These are phyloP conservation scores for Mycocentrospora acerina DNA, from an alignment of 2,329 filamentous ascomycete species.

Conservation along the genomic window DNA sequence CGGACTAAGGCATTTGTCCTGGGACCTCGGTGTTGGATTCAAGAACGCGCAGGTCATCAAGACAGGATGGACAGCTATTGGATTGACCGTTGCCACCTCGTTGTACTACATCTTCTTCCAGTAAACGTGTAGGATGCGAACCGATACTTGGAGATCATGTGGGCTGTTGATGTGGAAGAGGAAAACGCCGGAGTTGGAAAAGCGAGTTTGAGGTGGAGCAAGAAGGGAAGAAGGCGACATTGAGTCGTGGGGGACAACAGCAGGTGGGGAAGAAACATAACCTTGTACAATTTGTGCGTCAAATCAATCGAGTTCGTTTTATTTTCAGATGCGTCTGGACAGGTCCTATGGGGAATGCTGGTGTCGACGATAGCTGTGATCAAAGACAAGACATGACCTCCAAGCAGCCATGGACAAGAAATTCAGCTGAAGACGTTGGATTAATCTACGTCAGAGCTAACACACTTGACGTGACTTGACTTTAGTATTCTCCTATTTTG, in stretches of 20 bases:
- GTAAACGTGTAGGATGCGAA: too few relatives aligned
- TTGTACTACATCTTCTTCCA: constrained; percentile 35
- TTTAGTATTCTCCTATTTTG: background rate
- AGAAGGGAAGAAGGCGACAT: too few relatives aligned
- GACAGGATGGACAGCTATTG: constrained; percentile 66
- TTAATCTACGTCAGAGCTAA: background rate
- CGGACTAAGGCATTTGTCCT: constrained; percentile 70
- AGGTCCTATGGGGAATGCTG: background rate
- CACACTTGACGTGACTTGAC: background rate
- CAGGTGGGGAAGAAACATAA: background rate
- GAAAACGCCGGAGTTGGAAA: too few relatives aligned
- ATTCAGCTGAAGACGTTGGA: too few relatives aligned
- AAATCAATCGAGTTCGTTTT: constrained; percentile 5
- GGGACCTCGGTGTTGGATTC: constrained; percentile 66
- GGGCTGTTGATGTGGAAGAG: too few relatives aligned
- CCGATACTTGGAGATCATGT: too few relatives aligned
- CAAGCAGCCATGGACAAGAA: too few relatives aligned
- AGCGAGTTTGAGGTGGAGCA: too few relatives aligned
- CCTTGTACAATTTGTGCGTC: constrained; percentile 12
- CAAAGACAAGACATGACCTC: background rate
- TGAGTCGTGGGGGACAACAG: too few relatives aligned
- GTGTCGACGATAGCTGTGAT: background rate
- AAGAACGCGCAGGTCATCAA: constrained; percentile 65
- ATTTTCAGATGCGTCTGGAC: background rate
- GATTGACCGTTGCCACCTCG: constrained; percentile 50